Evolutionary conservation across 2,329 filamentous ascomycete genomes (phyloP).

Genomic region (Periconia sp.): DNA sequence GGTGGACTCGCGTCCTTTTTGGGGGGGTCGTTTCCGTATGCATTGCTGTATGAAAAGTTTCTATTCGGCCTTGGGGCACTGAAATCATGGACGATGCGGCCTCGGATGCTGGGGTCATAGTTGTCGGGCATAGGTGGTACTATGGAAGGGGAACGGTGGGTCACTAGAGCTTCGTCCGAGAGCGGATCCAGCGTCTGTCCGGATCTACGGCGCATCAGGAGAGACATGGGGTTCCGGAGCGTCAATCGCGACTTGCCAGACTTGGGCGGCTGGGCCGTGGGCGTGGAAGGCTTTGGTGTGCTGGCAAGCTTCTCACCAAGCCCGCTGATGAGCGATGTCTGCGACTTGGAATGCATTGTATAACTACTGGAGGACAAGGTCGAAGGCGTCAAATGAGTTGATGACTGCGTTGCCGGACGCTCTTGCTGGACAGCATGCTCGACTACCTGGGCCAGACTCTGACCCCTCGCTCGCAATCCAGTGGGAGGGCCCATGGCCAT

Average conservation of each 20-base stretch:
- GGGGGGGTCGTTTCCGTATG: constrained; percentile 26
- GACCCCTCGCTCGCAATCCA: constrained; percentile 35
- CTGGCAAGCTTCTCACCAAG: constrained; percentile 37
- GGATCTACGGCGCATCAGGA: constrained; percentile 63
- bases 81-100: constrained; percentile 69
- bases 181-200: constrained; percentile 55
- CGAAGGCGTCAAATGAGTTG: constrained; percentile 28
- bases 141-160: constrained; percentile 51
- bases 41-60: constrained; percentile 44
- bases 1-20: constrained; percentile 29
- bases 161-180: constrained; percentile 59
- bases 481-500: constrained; percentile 31
- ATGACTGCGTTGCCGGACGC: constrained; percentile 20
- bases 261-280: constrained; percentile 32
- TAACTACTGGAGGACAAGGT: constrained; percentile 32
- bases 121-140: constrained; percentile 62
- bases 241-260: constrained; percentile 59
- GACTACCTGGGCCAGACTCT: constrained; percentile 31
- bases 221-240: constrained; percentile 66
- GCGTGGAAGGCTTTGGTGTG: constrained; percentile 27
- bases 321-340: constrained; percentile 40
- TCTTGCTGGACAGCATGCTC: constrained; percentile 23
- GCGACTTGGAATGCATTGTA: constrained; percentile 36
- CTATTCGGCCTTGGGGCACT: constrained; percentile 62
- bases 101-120: constrained; percentile 68